Evolutionary conservation across 2,329 filamentous ascomycete genomes (phyloP), one percentile per base, ranked within the genome.

Genomic region (Penicillium griseofulvum): DNA sequence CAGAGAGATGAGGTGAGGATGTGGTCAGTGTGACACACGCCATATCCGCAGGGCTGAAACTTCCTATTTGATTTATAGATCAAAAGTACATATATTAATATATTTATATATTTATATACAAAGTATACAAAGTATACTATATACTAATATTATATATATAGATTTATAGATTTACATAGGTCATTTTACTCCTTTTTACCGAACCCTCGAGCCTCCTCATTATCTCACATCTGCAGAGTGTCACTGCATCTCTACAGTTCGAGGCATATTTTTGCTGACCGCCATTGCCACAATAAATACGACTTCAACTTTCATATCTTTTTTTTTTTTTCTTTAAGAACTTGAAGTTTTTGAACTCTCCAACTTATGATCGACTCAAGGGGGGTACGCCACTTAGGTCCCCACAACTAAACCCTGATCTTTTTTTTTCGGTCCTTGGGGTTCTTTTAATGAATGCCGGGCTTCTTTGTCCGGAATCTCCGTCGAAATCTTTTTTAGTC

Each of bases 291-390:
- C 7, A 11, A 33, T 47, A 47, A 47, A 47, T 47, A 10, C 31
- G 5, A 5, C 31, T 36, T 47, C 41, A 33, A 33, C 31, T 34
- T 34, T 14, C 4, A 31, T 9, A 34, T 34, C 12, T 16, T 33
- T 33, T 33, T 33, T 14, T 14, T 33, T 11, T 33, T 33, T 4
- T 22, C 22, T 22, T 22, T 22, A 22, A 5, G 14, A 33, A 33
- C 12, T 33, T 11, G 11, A 33, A 11, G 28, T 2, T 10, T 29
- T 10, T 10, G 11, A 11, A 10, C 11, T 11, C 28, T 29, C 28
- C 28, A 2, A 29, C 17, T 22, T 38, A 47, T 52, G 49, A 52
- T 52, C 49, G 49, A 52, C 49, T 29, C 39, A 33, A 45, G 49
- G 49, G 49, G 41, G 49, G 33, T 47, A 46, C 48, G 48, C 37